Evolutionary conservation across 2,329 filamentous ascomycete genomes (phyloP).

Genomic region (Aspergillus niger): DNA sequence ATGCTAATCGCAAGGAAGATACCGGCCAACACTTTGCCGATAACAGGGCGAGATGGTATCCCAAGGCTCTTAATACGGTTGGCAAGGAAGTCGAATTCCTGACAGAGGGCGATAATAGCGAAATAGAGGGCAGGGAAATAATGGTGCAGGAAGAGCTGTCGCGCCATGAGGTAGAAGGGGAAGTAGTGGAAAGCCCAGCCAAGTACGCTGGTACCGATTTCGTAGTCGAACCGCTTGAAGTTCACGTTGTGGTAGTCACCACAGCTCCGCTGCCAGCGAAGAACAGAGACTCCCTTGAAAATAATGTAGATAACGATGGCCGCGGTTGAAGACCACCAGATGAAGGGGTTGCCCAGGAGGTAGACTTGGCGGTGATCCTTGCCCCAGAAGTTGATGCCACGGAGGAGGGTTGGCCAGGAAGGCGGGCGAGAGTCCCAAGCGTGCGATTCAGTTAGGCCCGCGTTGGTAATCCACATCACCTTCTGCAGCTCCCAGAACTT

Average conservation of each 20-base stretch:
- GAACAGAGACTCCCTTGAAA: slow-evolving; percentile 84
- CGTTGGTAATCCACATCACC: slow-evolving; percentile 99
- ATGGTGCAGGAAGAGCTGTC: slow-evolving; percentile 96
- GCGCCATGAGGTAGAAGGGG: slow-evolving; percentile 97
- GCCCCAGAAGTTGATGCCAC: slow-evolving; percentile 99
- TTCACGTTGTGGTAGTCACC: slow-evolving; percentile 77
- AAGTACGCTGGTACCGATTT: slow-evolving; percentile 84
- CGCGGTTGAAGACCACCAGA: slow-evolving; percentile 88
- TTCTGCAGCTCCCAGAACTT: slow-evolving; percentile 97
- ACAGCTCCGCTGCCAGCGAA: slow-evolving; percentile 93
- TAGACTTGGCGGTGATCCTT: slow-evolving; percentile 93
- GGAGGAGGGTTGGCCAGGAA: slow-evolving; percentile 87
- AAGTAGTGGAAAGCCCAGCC: slow-evolving; percentile 99
- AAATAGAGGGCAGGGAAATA: slow-evolving; percentile 98
- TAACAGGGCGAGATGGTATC: slow-evolving; percentile 67
- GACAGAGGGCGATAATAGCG: slow-evolving; percentile 82
- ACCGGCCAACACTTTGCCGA: slow-evolving; percentile 74
- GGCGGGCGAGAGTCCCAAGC: slow-evolving; percentile 95
- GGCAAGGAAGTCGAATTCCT: slow-evolving; percentile 83
- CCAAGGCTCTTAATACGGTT: slow-evolving; percentile 70
- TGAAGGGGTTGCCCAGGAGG: slow-evolving; percentile 87
- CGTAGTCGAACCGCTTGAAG: slow-evolving; percentile 98
- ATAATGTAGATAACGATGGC: slow-evolving; percentile 74
- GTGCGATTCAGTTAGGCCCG: slow-evolving; percentile 92
- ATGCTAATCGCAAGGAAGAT: slow-evolving; percentile 73